Evolutionary conservation across 805 yeast genomes (phyloP).

Genomic region (Candida jianshihensis): DNA sequence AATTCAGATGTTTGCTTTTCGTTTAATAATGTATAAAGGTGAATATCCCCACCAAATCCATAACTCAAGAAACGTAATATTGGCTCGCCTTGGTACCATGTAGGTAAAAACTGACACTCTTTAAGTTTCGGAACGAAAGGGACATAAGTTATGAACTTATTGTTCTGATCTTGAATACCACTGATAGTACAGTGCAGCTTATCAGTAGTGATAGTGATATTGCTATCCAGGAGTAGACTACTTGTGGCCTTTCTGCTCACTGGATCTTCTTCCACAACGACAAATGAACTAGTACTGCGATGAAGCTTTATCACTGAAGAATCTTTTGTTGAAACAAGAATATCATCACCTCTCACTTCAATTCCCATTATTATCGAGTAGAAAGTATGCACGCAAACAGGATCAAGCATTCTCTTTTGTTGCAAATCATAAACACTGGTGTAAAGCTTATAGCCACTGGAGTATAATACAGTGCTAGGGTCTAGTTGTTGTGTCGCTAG

Average conservation of each 20-base stretch:
- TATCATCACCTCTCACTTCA: conserved; percentile 13
- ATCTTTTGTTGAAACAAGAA: conserved; percentile 23
- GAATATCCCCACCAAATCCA: conserved; percentile 34
- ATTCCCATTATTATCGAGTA: conserved; percentile 15
- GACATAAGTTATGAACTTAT: conserved; percentile 11
- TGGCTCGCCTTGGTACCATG: conserved; percentile 21
- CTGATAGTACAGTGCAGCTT: conserved; percentile 14
- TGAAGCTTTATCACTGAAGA: conserved; percentile 20
- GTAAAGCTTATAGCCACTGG: conserved; percentile 12
- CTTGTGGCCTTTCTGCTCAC: conserved; percentile 16
- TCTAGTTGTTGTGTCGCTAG: conserved; percentile 13
- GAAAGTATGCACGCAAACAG: conserved; percentile 6
- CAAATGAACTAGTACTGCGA: conserved; percentile 12
- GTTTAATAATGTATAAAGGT: conserved; percentile 19
- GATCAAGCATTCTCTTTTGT: conserved; percentile 11
- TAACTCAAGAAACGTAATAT: conserved; percentile 18
- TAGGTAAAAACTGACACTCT: conserved; percentile 23
- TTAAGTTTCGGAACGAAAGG: conserved; percentile 28
- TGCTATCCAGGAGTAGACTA: conserved; percentile 7
- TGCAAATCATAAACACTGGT: conserved; percentile 10
- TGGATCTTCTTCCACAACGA: conserved; percentile 11
- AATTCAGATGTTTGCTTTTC: conserved; percentile 3
- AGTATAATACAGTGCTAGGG: conserved; percentile 11
- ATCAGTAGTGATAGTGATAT: conserved; percentile 14
- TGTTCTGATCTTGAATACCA: conserved; percentile 11